A percentile compares a stretch with the other conserved stretches of the same genome.
phyloP scores from a whole-genome alignment of 1,139 yeast genomes.

The Kurtzmaniella quercitrusa region DNA sequence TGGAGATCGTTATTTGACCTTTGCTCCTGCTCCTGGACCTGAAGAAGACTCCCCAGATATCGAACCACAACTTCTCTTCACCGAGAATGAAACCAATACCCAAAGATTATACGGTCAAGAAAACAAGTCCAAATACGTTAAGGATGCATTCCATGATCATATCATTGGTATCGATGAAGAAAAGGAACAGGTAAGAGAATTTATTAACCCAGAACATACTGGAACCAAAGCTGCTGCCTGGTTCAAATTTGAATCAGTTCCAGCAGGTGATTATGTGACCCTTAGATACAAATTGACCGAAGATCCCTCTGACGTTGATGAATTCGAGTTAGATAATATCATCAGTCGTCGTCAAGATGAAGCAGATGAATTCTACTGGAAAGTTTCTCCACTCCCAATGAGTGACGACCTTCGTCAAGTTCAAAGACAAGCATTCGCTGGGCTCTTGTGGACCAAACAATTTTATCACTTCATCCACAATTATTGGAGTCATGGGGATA shows the following conservation, averaged over 20 bases:
- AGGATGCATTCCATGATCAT: slow-evolving; percentile 90
- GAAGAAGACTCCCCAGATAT: slow-evolving; percentile 58
- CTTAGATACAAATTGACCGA: slow-evolving; percentile 71
- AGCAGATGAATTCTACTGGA: slow-evolving; percentile 93
- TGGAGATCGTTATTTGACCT: slow-evolving; percentile 65
- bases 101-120: slow-evolving; percentile 60
- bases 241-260: slow-evolving; percentile 77
- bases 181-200: slow-evolving; percentile 28
- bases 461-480: slow-evolving; percentile 84
- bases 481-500: slow-evolving; percentile 90
- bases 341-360: slow-evolving; percentile 78
- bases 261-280: slow-evolving; percentile 86
- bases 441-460: slow-evolving; percentile 92
- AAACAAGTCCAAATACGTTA: slow-evolving; percentile 57
- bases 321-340: slow-evolving; percentile 69
- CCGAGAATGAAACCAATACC: slow-evolving; percentile 86
- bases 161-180: slow-evolving; percentile 43
- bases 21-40: slow-evolving; percentile 88
- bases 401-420: slow-evolving; percentile 78
- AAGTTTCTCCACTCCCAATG: slow-evolving; percentile 81
- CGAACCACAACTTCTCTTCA: slow-evolving; percentile 72
- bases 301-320: slow-evolving; percentile 51
- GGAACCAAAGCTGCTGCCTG: slow-evolving; percentile 80
- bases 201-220: slow-evolving; percentile 21
- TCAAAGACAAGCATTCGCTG: slow-evolving; percentile 94